phyloP scores from a whole-genome alignment of 768 basidiomycete species.

The Kwoniella mangroviensis region DNA sequence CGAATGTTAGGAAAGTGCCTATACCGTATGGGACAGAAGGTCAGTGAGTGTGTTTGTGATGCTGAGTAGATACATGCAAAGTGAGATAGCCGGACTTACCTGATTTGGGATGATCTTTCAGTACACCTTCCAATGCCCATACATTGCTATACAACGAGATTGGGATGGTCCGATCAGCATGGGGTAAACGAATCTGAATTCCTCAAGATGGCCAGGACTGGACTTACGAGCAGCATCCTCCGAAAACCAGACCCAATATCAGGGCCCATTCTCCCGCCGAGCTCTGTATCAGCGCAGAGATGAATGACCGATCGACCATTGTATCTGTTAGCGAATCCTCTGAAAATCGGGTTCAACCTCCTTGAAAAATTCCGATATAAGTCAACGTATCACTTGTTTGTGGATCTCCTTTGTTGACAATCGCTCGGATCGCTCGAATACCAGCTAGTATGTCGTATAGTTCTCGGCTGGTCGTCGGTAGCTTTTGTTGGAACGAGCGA shows the following conservation, averaged over 20 bases:
- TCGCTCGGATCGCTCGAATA: neutral
- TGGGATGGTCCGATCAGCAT: too few species aligned
- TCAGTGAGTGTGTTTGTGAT: neutral
- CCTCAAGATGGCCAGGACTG: neutral
- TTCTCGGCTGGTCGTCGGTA: too few species aligned
- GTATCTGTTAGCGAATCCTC: neutral
- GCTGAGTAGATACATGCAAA: neutral
- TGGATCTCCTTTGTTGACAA: neutral
- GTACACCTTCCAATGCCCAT: constrained; percentile 74
- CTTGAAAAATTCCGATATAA: too few species aligned
- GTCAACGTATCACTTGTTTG: too few species aligned
- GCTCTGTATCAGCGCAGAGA: constrained; percentile 26
- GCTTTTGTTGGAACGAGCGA: neutral
- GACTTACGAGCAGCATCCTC: constrained; percentile 75
- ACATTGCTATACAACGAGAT: constrained; percentile 62
- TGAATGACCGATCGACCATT: constrained; percentile 26
- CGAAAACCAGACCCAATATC: constrained; percentile 71
- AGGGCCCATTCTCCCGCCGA: constrained; percentile 64
- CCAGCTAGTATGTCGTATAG: neutral
- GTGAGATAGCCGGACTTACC: constrained; percentile 60
- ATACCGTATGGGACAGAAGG: neutral
- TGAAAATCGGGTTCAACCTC: too few species aligned
- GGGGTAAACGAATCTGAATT: neutral
- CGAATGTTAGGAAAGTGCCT: constrained; percentile 83
- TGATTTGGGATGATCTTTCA: constrained; percentile 70